Base-by-base conservation (phyloP, 139 green algal species). In the Tetradesmus lagerheimii region DNA sequence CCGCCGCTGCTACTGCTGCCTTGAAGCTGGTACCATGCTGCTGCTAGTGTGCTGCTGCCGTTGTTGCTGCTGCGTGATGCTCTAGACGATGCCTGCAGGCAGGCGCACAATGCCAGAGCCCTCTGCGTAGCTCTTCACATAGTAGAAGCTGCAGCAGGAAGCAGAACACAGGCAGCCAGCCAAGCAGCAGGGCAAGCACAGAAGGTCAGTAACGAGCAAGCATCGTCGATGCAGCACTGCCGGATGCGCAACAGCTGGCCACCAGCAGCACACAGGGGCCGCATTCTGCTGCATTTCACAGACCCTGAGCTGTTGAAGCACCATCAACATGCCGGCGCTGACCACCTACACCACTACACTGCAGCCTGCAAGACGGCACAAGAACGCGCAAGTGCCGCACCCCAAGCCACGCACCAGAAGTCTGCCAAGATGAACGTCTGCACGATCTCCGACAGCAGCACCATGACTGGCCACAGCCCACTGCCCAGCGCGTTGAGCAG, bases 341-440 rank as follows among this genome's bases (percentile, higher is more conserved):
- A 47, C 20, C 74, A 37, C 5, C 4, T 2, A 1, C 47, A 11
- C 47, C 8, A 11, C 1, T 18, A 62, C 6, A 62, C 8, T 62
- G 8, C 47, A 62, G 43, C 27, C 74, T 39, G 71, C 6, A 15
- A 75, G 31, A 31, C 47, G 75, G 80, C 41, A 67, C 23, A 67
- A 2, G 29, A 3, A 3, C 41, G n/a, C 45, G 31, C 14, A 45
- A 64, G 2, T 39, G 31, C 62, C 12, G 20, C 20, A 14, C 2
- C 43, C 47, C 6, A 2, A 14, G 1, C 18, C 47, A 62, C 47
- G 47, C 47, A 98, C 94, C 98, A 99, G 94, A 99, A 99, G 94
- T 99, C 98, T 4, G 97, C 97, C 67, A 99, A 93, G 94, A 99
- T 99, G 93, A 98, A 97, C 12, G 98, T 99, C 92, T 99, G 98